These are phyloP conservation scores for Elaeis oleifera DNA, from an alignment of 202 grass and related monocot genomes.

Conservation along the genomic window DNA sequence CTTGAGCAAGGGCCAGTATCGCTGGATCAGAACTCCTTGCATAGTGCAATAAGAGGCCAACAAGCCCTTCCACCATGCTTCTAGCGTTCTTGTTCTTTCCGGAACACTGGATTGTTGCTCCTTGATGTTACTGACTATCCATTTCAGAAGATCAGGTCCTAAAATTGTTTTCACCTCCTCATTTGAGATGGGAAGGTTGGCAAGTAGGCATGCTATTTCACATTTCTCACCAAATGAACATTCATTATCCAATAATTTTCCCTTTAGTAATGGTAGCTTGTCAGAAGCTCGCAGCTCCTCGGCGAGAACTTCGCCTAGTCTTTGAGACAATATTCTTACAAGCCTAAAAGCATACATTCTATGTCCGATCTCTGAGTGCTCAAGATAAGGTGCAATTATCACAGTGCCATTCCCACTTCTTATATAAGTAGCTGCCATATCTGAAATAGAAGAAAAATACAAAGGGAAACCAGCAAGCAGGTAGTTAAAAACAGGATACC, in stretches of 20 bases:
- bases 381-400: constrained; percentile 1
- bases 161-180: constrained; percentile 15
- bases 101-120: constrained; percentile 1
- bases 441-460: background rate
- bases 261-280: background rate
- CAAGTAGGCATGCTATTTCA: constrained; percentile 14
- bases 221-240: constrained; percentile 8
- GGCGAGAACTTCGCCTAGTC: constrained; percentile 1
- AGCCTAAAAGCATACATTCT: constrained; percentile 15
- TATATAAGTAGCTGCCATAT: constrained; percentile 3
- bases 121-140: constrained; percentile 1
- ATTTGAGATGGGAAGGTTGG: constrained; percentile 11
- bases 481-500: too few species aligned
- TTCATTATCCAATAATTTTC: constrained; percentile 3
- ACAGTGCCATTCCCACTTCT: background rate
- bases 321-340: constrained; percentile 5
- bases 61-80: constrained; percentile 7
- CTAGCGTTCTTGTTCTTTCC: background rate
- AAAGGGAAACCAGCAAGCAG: too few species aligned
- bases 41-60: constrained; percentile 13
- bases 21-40: constrained; percentile 9
- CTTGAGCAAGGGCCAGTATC: constrained; percentile 8
- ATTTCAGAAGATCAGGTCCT: constrained; percentile 10
- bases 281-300: constrained; percentile 5
- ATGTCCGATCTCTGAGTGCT: constrained; percentile 4